Base-by-base conservation (phyloP, 2,329 filamentous ascomycete species). In the Graphium sp. region DNA sequence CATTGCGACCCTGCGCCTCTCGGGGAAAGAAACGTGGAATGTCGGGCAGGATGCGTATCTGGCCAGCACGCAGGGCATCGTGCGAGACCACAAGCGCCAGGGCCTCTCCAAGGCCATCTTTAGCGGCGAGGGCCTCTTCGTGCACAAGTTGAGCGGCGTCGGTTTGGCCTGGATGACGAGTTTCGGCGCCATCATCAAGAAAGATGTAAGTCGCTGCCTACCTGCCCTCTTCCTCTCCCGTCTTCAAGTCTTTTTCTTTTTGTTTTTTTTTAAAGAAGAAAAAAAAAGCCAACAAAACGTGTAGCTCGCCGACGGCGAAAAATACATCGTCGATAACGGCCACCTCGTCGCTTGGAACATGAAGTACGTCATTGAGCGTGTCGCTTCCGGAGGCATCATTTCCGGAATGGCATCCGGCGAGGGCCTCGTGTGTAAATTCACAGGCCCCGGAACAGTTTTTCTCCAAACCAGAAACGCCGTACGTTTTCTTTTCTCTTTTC, bases 291-390 rank as follows among this genome's bases (percentile, higher is more conserved):
- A n/a, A n/a, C n/a, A n/a, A n/a, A n/a, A n/a, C n/a, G n/a, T n/a
- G n/a, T n/a, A 65, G 62, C 56, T 75, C 17, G 52, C 49, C 24
- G 66, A 74, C 9, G 76, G 76, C 7, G 87, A 95, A 48, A 78
- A 77, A 40, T 95, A 94, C 51, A 82, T 89, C 38, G 74, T 94
- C 32, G 83, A 93, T 43, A 93, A 93, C 42, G 83, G 83, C 4
- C 84, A 95, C 41, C 62, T 95, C 1, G 84, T 95, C 1, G 87
- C 89, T 0, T 98, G 89, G 89, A 94, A 94, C 48, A 85, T 80
- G 45, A 83, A 92, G 45, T 98, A 95, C 44, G 66, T 81, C 5
- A 72, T 98, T 36, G 84, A 94, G 55, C 74, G 89, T 11, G 78
- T 91, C 4, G 75, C 87, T 0, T 89, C 80, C 4, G 89, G 89